These are phyloP conservation scores for Aristolochia californica DNA, from an alignment of 164 flowering plant species.

Conservation along the genomic window DNA sequence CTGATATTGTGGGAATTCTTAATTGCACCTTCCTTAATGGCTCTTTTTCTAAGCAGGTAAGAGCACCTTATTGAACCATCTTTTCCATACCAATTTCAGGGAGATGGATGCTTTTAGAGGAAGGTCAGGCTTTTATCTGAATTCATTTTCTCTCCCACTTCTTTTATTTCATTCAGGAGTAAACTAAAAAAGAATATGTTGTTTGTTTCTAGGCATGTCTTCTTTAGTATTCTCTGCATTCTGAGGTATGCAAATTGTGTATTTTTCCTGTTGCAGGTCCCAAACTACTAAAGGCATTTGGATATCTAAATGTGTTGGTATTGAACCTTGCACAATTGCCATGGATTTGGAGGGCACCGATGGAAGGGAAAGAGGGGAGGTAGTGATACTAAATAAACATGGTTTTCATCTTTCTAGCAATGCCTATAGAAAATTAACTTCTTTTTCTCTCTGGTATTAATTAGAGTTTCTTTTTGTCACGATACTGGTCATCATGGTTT, in stretches of 20 bases:
- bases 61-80: conserved; percentile 61
- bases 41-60: conserved; percentile 33
- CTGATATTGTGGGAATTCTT: no score
- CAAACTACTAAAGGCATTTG: conserved; percentile 70
- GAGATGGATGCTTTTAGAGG: conserved; percentile 69
- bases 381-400: conserved; percentile 6
- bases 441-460: no score
- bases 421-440: no score
- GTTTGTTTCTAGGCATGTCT: background rate
- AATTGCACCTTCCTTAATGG: background rate
- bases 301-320: conserved; percentile 55
- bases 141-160: no score
- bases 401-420: no score
- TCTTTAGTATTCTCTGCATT: background rate
- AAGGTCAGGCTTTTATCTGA: conserved; percentile 27
- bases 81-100: conserved; percentile 46
- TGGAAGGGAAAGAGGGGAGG: conserved; percentile 78
- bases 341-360: conserved; percentile 79
- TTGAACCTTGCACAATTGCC: conserved; percentile 55
- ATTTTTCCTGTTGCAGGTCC: conserved; percentile 21
- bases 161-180: no score
- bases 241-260: background rate
- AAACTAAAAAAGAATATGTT: no score
- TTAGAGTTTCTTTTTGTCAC: no score
- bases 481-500: no score